phyloP scores from a whole-genome alignment of 2,329 filamentous ascomycete species.

The Alternaria metachromatica region DNA sequence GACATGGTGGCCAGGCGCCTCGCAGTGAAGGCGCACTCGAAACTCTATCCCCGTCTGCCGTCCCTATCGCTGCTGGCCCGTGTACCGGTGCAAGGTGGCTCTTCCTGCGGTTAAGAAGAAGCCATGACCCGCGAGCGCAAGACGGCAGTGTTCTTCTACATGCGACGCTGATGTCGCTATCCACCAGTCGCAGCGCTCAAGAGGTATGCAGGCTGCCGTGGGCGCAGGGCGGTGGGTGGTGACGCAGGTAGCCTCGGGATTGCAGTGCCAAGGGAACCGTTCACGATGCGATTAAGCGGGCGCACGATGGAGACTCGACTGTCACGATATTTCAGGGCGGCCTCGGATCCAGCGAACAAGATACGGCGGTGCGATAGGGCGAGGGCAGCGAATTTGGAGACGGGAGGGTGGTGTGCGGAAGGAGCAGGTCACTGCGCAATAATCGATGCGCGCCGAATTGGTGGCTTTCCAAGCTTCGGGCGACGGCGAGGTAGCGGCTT shows the following conservation, averaged over 20 bases:
- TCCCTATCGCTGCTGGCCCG: conserved; percentile 4
- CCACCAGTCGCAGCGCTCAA: conserved; percentile 9
- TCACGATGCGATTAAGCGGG: conserved; percentile 13
- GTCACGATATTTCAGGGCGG: conserved; percentile 3
- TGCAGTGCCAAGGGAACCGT: conserved; percentile 27
- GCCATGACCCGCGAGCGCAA: conserved; percentile 31
- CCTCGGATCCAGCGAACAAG: conserved; percentile 4
- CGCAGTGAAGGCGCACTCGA: background rate
- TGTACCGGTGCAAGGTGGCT: conserved; percentile 11
- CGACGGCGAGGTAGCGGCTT: background rate
- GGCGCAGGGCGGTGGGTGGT: conserved; percentile 19
- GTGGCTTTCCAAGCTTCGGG: conserved; percentile 4
- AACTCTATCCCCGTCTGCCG: background rate
- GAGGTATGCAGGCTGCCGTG: conserved; percentile 17
- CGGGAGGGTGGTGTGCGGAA: conserved; percentile 24
- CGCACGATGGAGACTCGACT: conserved; percentile 1
- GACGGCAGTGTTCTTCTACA: conserved; percentile 13
- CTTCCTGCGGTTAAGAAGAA: conserved; percentile 13
- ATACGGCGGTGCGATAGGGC: conserved; percentile 14
- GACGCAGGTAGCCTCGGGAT: conserved; percentile 33
- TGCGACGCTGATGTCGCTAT: conserved; percentile 23
- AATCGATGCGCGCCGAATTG: conserved; percentile 18
- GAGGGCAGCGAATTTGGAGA: conserved; percentile 8
- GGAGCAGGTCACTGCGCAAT: conserved; percentile 26
- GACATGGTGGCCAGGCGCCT: conserved; percentile 28